Base-by-base conservation (phyloP, 768 basidiomycete genomes). In the Omphalotus guepiniiformis region DNA sequence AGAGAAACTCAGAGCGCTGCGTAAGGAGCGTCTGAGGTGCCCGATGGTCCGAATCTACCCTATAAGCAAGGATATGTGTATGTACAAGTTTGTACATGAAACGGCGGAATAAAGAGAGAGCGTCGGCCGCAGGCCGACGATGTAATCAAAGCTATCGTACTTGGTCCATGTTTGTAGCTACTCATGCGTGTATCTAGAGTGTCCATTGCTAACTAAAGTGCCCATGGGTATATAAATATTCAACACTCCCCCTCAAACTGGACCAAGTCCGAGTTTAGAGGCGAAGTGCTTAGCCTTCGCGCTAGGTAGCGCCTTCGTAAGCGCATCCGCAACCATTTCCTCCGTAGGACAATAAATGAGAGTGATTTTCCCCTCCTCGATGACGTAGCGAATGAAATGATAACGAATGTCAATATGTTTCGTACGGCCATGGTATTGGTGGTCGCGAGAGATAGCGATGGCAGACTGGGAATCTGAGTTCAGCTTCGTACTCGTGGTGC, bases 351-450 rank as follows among this genome's bases (percentile, higher is more conserved):
- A 42, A 37, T 58, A 60, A 2, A 12, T 16, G 12, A 46, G 18
- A 2, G 15, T 25, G 9, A 34, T 0, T 15, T 29, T 18, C 3
- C 25, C 19, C 23, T 41, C 23, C 11, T 6, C 15, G n/a, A 37
- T 27, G 2, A 2, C 15, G 39, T 46, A 34, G 3, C 59, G 53
- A 40, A 62, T 44, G 38, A 51, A 55, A 34, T 65, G 63, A 40
- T 63, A 50, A 2, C 53, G 49, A 30, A 62, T 55, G 40, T 60
- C 58, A 40, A 66, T 55, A 45, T 65, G 64, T 42, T 64, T 66
- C 19, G 56, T 53, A 15, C 52, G 41, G 12, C 53, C 44, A 42
- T 67, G 64, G 27, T 56, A 49, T 16, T 50, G 42, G 5, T 57
- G 51, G 34, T 64, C 58, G 19, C 51, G 19, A 0, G 58, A 21